Evolutionary conservation across 768 basidiomycete species (phyloP).

Genomic region (Boletus patriciae): DNA sequence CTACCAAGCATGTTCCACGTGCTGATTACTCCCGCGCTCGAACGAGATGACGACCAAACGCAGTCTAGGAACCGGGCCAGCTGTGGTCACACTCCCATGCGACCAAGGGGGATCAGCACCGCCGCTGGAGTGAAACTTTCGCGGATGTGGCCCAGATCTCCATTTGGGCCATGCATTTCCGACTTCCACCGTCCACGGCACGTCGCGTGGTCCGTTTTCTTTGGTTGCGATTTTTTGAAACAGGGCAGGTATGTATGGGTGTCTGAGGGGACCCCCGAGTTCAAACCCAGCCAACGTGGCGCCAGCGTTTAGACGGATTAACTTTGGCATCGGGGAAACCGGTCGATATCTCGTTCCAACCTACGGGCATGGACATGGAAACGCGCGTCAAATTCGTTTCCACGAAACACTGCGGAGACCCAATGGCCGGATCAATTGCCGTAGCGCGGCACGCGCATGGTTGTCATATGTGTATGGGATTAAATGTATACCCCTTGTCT

Average conservation of each 20-base stretch:
- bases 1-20: slow-evolving; percentile 18
- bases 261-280: slow-evolving; percentile 1
- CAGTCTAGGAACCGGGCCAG: neutral
- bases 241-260: slow-evolving; percentile 16
- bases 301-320: slow-evolving; percentile 25
- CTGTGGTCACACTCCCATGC: neutral
- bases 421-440: slow-evolving; percentile 21
- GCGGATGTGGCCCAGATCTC: slow-evolving; percentile 17
- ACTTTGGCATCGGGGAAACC: slow-evolving; percentile 22
- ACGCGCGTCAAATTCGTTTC: slow-evolving; percentile 23
- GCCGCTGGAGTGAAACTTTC: slow-evolving; percentile 20
- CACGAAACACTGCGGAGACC: neutral
- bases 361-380: slow-evolving; percentile 11
- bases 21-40: slow-evolving; percentile 1
- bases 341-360: slow-evolving; percentile 1
- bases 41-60: neutral
- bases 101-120: neutral
- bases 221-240: slow-evolving; percentile 19
- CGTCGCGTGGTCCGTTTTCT: slow-evolving; percentile 20
- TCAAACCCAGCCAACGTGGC: slow-evolving; percentile 23
- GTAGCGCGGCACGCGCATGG: slow-evolving; percentile 10
- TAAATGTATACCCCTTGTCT: slow-evolving; percentile 18
- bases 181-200: slow-evolving; percentile 7
- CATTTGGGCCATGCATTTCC: slow-evolving; percentile 9
- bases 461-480: slow-evolving; percentile 6